Evolutionary conservation across 2,329 filamentous ascomycete genomes (phyloP).

Genomic region (Byssochlamys sp.): DNA sequence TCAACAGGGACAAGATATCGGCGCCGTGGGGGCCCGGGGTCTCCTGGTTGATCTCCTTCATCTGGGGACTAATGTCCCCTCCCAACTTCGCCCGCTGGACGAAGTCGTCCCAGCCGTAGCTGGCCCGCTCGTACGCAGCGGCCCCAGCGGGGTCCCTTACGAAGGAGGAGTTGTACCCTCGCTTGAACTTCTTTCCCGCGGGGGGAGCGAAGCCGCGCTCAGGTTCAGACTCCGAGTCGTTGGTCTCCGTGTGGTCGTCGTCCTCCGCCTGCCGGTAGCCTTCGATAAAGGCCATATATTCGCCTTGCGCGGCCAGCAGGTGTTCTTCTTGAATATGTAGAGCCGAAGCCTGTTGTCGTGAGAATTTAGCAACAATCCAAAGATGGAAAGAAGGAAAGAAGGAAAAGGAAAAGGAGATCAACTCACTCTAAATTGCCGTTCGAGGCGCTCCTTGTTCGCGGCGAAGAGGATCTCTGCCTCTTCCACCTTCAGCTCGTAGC

Average conservation of each 20-base stretch:
- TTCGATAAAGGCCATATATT: slow-evolving; percentile 30
- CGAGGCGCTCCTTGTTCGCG: slow-evolving; percentile 23
- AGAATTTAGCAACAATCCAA: slow-evolving; percentile 1
- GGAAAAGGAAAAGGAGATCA: neutral
- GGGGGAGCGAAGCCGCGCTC: slow-evolving; percentile 17
- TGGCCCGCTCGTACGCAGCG: slow-evolving; percentile 24
- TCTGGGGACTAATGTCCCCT: slow-evolving; percentile 29
- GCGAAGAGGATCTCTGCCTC: slow-evolving; percentile 20
- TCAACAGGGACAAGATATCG: slow-evolving; percentile 17
- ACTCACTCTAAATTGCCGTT: slow-evolving; percentile 23
- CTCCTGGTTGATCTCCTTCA: slow-evolving; percentile 27
- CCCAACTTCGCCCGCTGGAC: slow-evolving; percentile 29
- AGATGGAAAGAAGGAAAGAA: slow-evolving; percentile 1
- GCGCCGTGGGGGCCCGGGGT: slow-evolving; percentile 16
- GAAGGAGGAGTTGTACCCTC: slow-evolving; percentile 27
- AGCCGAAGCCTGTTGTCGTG: slow-evolving; percentile 14
- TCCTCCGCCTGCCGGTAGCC: slow-evolving; percentile 31
- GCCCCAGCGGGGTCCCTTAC: slow-evolving; percentile 27
- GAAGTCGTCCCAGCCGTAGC: slow-evolving; percentile 33
- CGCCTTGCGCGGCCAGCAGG: slow-evolving; percentile 30
- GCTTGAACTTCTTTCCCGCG: slow-evolving; percentile 16
- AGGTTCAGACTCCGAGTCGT: slow-evolving; percentile 21
- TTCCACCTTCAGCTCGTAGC: slow-evolving; percentile 25
- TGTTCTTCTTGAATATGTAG: slow-evolving; percentile 28
- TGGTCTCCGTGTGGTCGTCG: slow-evolving; percentile 32